A percentile compares a stretch with the other conserved stretches of the same genome.
phyloP scores from a whole-genome alignment of 805 yeast genomes.

The Ogataea paraovalis region DNA sequence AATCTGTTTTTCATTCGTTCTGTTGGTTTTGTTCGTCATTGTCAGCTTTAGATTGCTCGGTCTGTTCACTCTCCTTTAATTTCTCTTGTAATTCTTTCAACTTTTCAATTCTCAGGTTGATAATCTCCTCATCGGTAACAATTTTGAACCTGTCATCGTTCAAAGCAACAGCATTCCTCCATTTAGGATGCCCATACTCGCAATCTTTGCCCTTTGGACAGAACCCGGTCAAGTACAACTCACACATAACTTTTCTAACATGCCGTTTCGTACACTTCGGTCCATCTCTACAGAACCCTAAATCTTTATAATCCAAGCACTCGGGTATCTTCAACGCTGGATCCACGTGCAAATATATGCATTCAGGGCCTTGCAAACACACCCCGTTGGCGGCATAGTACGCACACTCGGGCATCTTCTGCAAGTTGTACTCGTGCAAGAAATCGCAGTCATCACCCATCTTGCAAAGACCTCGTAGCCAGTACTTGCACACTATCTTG shows the following conservation, averaged over 20 bases:
- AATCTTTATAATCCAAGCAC: constrained; percentile 70
- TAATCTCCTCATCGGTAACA: constrained; percentile 37
- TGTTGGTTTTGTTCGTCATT: not conserved
- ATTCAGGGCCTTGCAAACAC: constrained; percentile 92
- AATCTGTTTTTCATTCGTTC: constrained; percentile 1
- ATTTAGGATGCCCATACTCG: constrained; percentile 79
- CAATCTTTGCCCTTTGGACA: constrained; percentile 87
- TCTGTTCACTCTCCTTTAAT: constrained; percentile 9
- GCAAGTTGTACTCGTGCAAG: constrained; percentile 86
- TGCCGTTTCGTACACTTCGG: constrained; percentile 83
- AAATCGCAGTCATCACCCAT: constrained; percentile 96
- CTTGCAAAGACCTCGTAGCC: constrained; percentile 96
- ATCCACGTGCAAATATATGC: constrained; percentile 87
- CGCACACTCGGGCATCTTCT: constrained; percentile 96
- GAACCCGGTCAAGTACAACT: constrained; percentile 79
- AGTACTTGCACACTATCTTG: constrained; percentile 94
- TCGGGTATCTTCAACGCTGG: constrained; percentile 86
- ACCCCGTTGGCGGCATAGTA: constrained; percentile 78
- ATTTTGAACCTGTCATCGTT: constrained; percentile 44
- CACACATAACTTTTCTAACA: constrained; percentile 71
- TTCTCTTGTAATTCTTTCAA: constrained; percentile 15
- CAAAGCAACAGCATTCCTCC: constrained; percentile 40
- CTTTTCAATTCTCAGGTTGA: constrained; percentile 23
- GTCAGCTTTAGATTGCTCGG: constrained; percentile 5
- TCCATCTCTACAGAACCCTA: constrained; percentile 91